phyloP scores from a whole-genome alignment of 2,329 filamentous ascomycete genomes.

The Penicillium sp. region DNA sequence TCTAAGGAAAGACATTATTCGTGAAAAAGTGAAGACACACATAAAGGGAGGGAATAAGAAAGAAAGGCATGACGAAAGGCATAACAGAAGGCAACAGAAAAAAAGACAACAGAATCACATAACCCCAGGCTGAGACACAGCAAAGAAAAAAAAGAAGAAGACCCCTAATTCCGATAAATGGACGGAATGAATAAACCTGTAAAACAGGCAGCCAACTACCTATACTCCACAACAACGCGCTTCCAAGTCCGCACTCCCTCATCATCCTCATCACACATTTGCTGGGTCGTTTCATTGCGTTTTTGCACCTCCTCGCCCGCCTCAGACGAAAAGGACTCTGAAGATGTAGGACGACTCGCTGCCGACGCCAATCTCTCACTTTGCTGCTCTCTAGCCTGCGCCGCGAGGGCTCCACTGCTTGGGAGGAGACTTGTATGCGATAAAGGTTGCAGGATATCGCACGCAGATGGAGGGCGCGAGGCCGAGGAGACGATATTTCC shows the following conservation, averaged over 20 bases:
- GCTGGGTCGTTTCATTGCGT: conserved; percentile 32
- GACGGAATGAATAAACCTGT: background rate
- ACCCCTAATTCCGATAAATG: background rate
- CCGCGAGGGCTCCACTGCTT: conserved; percentile 22
- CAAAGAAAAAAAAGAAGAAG: too few relatives aligned
- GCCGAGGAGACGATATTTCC: background rate
- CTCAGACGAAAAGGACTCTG: background rate
- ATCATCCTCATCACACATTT: conserved; percentile 31
- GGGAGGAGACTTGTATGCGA: conserved; percentile 18
- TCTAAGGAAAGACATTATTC: conserved; percentile 9
- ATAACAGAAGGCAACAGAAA: conserved; percentile 2
- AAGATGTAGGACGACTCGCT: background rate
- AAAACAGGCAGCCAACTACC: conserved; percentile 15
- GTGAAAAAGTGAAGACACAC: conserved; percentile 1
- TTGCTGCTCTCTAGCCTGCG: conserved; percentile 14
- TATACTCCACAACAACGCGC: conserved; percentile 38
- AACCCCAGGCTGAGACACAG: background rate
- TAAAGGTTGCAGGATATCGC: conserved; percentile 21
- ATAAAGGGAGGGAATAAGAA: background rate
- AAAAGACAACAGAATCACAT: background rate
- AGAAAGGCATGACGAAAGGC: background rate
- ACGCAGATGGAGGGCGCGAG: conserved; percentile 13
- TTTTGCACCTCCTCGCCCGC: conserved; percentile 21
- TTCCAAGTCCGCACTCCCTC: conserved; percentile 35
- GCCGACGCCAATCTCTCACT: background rate